Evolutionary conservation across 2,329 filamentous ascomycete genomes (phyloP).

Genomic region (Scedosporium minutisporum): DNA sequence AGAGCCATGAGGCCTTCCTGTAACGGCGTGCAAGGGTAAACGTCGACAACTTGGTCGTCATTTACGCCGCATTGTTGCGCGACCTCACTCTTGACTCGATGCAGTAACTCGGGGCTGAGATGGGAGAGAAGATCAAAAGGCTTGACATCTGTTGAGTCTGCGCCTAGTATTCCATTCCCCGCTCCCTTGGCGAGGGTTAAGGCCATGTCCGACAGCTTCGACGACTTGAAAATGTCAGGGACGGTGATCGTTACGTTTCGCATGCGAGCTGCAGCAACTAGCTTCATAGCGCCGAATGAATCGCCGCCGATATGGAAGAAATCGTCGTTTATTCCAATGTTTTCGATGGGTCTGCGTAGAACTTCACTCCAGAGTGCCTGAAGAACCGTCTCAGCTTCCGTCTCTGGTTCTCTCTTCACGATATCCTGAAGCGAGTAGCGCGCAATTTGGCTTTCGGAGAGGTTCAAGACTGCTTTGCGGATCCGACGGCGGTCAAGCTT

Average conservation of each 20-base stretch:
- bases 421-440: too few relatives aligned
- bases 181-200: neutral
- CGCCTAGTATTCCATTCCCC: neutral
- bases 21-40: constrained; percentile 29
- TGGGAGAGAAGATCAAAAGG: neutral
- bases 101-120: neutral
- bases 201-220: constrained; percentile 32
- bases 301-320: constrained; percentile 39
- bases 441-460: too few relatives aligned
- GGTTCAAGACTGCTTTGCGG: too few relatives aligned
- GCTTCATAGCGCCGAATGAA: constrained; percentile 36
- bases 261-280: constrained; percentile 22
- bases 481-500: constrained; percentile 5
- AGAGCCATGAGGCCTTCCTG: constrained; percentile 30
- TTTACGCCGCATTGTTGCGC: neutral
- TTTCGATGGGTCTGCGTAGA: constrained; percentile 5
- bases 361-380: constrained; percentile 8
- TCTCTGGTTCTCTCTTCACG: constrained; percentile 5
- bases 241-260: constrained; percentile 30
- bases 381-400: constrained; percentile 1
- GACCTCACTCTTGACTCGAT: neutral
- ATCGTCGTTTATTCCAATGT: constrained; percentile 28
- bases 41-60: constrained; percentile 18
- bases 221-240: constrained; percentile 28
- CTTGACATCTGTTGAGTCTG: neutral